Evolutionary conservation across 2,329 filamentous ascomycete species (phyloP).

Genomic region (Fusarium torreyae): DNA sequence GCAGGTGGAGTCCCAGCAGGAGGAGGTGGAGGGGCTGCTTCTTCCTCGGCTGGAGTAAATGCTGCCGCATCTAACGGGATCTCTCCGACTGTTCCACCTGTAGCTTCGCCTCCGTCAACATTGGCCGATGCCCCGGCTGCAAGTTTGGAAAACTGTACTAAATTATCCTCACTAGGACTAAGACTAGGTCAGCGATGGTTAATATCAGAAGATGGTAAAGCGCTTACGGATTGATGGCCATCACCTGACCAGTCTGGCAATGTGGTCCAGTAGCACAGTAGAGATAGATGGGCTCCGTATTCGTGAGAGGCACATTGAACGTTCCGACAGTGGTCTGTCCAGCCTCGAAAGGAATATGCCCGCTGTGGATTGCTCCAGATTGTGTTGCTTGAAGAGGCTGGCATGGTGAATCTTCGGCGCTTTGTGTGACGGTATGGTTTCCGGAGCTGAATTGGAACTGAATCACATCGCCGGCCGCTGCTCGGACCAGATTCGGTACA

Average conservation of each 20-base stretch:
- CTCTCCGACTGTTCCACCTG: constrained; percentile 43
- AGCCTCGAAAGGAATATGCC: constrained; percentile 58
- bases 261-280: constrained; percentile 66
- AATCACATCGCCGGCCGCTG: constrained; percentile 57
- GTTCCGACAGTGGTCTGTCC: constrained; percentile 58
- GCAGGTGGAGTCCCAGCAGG: constrained; percentile 9
- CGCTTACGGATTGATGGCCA: constrained; percentile 65
- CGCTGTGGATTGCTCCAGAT: constrained; percentile 56
- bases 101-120: constrained; percentile 37
- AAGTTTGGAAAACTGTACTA: constrained; percentile 40
- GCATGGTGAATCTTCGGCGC: constrained; percentile 55
- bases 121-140: constrained; percentile 39
- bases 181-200: neutral
- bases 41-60: constrained; percentile 38
- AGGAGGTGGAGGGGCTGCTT: constrained; percentile 20
- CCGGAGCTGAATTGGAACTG: constrained; percentile 61
- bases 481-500: constrained; percentile 56
- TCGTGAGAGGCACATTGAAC: constrained; percentile 64
- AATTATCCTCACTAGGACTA: constrained; percentile 39
- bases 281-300: constrained; percentile 62
- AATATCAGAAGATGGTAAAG: fast-evolving
- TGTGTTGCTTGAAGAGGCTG: constrained; percentile 55
- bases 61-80: constrained; percentile 43
- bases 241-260: constrained; percentile 66
- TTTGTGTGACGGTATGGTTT: constrained; percentile 63